Evolutionary conservation across 139 green algal species (phyloP).

Genomic region (Raphidocelis subcapitata): DNA sequence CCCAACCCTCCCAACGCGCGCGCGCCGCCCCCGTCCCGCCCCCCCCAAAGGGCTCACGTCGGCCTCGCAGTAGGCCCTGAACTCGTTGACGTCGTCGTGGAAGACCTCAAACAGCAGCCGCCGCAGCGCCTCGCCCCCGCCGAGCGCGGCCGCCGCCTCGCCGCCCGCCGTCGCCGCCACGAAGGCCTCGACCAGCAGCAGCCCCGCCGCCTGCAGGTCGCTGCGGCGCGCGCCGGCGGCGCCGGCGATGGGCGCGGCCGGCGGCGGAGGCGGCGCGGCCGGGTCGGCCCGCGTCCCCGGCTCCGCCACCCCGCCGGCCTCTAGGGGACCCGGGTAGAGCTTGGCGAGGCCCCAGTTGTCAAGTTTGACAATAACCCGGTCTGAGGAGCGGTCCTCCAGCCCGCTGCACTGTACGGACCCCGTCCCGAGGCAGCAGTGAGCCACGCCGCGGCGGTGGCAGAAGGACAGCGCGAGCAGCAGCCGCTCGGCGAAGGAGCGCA

Average conservation of each 20-base stretch:
- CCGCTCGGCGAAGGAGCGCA: conserved; percentile 30
- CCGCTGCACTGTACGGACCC: conserved; percentile 13
- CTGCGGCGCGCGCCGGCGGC: background rate
- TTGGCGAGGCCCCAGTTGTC: conserved; percentile 45
- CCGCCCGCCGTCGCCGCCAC: conserved; percentile 18
- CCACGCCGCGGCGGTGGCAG: conserved; percentile 48
- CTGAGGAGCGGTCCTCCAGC: conserved; percentile 26
- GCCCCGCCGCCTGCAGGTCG: conserved; percentile 3
- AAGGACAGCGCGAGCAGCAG: conserved; percentile 46
- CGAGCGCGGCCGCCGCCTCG: conserved; percentile 3
- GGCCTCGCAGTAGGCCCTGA: conserved; percentile 27
- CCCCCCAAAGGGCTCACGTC: background rate
- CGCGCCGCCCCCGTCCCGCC: background rate
- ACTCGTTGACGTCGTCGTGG: conserved; percentile 18
- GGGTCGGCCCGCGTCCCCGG: background rate
- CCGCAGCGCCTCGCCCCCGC: background rate
- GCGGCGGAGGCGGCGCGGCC: background rate
- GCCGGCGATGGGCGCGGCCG: background rate
- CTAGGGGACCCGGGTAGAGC: conserved; percentile 1
- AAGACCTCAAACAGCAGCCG: conserved; percentile 35
- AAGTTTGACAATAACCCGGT: conserved; percentile 49
- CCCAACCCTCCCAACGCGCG: background rate
- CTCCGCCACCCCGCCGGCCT: background rate
- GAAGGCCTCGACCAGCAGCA: conserved; percentile 25
- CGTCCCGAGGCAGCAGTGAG: conserved; percentile 56